phyloP scores from a whole-genome alignment of 1,284 basidiomycete genomes.

The Apiotrichum brassicae region DNA sequence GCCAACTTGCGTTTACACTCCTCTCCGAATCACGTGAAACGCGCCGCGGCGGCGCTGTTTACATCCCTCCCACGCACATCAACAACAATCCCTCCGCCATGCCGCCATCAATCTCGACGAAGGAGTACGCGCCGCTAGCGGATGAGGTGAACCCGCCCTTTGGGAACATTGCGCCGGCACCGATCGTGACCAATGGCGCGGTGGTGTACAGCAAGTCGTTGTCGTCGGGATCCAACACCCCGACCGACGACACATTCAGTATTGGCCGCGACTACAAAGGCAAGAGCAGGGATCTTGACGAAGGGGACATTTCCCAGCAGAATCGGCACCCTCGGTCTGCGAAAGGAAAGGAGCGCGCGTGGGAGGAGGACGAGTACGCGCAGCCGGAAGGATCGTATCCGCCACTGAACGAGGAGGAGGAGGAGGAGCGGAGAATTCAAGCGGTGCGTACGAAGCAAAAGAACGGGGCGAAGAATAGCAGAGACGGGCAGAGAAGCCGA shows the following conservation, averaged over 20 bases:
- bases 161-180: conserved; percentile 23
- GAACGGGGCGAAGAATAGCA: no score
- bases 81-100: conserved; percentile 6
- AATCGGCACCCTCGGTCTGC: neutral
- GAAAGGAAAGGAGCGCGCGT: conserved; percentile 26
- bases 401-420: conserved; percentile 37
- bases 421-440: conserved; percentile 41
- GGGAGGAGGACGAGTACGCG: conserved; percentile 22
- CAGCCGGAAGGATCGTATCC: conserved; percentile 27
- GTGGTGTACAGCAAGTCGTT: conserved; percentile 27
- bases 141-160: conserved; percentile 36
- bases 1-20: no score
- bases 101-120: conserved; percentile 24
- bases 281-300: neutral
- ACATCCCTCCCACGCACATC: no score
- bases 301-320: neutral
- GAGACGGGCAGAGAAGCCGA: no score
- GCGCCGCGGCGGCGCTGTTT: no score
- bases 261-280: no score
- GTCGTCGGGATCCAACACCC: conserved; percentile 1
- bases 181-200: conserved; percentile 32
- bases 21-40: no score
- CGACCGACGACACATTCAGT: conserved; percentile 12
- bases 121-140: conserved; percentile 34
- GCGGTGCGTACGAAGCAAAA: conserved; percentile 42